Evolutionary conservation across 176 grass and related monocot species (phyloP), one percentile per base, ranked within the genome.

Genomic region (Musa beccarii): DNA sequence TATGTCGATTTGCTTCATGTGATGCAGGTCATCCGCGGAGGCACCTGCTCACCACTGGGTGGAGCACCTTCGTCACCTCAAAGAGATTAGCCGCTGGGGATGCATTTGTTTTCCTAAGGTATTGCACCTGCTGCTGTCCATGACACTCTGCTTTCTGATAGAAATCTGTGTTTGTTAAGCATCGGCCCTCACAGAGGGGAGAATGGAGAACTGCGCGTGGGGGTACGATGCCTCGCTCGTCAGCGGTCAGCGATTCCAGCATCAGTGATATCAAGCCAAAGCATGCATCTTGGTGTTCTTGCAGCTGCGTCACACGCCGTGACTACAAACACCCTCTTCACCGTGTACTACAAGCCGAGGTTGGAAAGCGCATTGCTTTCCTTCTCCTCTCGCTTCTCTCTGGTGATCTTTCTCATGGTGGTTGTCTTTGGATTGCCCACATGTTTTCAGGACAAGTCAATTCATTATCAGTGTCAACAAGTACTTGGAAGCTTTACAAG

Each of bases 231-330:
- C 59, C 81, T 90, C 55, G 88, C 83, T 53, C 82, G 84, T 66
- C 85, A 96, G 80, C 85, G 84, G 75, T 86, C 83, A 55, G 90
- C 88, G 59, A 92, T 96, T 81, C 93, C 93, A 0, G 80, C 93
- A 25, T 96, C 93, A 23, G 93, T 96, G 59, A 96, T 96, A 84
- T 96, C 93, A 78, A 90, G 89, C 69, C 89, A 96, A 74, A 96
- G 87, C 83, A 96, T 96, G 93, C 93, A 96, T 83, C 85, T 96
- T 66, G 93, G 93, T 21, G 93, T 96, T 22, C 87, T 96, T 56
- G 93, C 93, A 73, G 92, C 93, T 63, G 93, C 93, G 62, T 92
- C 89, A 49, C 93, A 96, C 79, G 89, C 93, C 68, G 83, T 96
- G 34, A 82, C 81, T 10, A 96, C 89, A 22, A 81, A 86, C 73